Evolutionary conservation across 768 basidiomycete genomes (phyloP), one percentile per base, ranked within the genome.

Genomic region (Mycena indigotica): DNA sequence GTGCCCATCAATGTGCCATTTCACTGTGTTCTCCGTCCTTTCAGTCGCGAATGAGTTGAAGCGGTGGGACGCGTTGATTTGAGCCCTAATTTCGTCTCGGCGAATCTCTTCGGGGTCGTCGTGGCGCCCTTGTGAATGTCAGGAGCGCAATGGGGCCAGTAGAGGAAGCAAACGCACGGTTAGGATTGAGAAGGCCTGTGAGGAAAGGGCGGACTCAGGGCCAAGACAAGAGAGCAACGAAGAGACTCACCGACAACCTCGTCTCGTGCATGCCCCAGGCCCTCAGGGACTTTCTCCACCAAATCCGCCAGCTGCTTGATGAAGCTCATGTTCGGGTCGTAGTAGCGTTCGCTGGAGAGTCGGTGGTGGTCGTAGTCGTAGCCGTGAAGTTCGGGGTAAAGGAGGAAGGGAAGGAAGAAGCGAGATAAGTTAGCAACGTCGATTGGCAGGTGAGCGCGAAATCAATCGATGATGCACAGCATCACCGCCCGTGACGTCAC

Each of bases 1-100:
- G 56, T 97, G 92, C 0, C 96, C 96, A 65, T 96, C 95, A 45
- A 96, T 82, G 69, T 95, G 93, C 87, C 92, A 98, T 74, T 97
- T 98, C 38, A 90, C 87, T 29, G 78, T 75, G 69, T 95, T 95
- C 12, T 83, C 77, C 3, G 75, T 65, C 29, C 94, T 77, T 69
- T 91, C 79, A 5, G 72, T 75, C 0, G 95, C 94, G 72, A 98
- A 99, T 61, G 88, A 91, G 24, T 82, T 67, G 72, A 93, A 98
- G 26, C 95, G 84, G 75, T 99, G 97, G 15, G 77, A 72, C 0
- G 81, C 80, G 54, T 86, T 85, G 67, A 98, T 97, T 68, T 84
- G 79, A 2, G 83, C 81, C 23, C 94, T 79, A 62, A 91, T 76
- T 62, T 82, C 75, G 67, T 97, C 95, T 59, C 84, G 76, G 12